A percentile compares a stretch with the other conserved stretches of the same genome.
These are phyloP conservation scores for Candida vartiovaarae DNA, from an alignment of 805 yeast species.

Conservation along the genomic window DNA sequence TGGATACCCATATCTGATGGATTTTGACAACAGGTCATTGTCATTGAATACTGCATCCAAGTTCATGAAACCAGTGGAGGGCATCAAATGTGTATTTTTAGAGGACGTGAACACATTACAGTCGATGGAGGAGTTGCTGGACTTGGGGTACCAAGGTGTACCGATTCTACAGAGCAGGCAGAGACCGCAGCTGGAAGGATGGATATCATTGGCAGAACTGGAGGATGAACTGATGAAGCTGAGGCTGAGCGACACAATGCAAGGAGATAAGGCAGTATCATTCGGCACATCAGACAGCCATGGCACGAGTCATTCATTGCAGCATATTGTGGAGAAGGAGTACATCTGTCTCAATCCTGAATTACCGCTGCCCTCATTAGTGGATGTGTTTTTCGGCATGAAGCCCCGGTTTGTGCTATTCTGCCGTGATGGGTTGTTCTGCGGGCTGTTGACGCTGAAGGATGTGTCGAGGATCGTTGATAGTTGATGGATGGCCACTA, in stretches of 20 bases:
- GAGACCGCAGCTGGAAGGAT: slow-evolving; percentile 34
- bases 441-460: slow-evolving; percentile 21
- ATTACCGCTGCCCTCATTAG: slow-evolving; percentile 20
- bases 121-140: slow-evolving; percentile 18
- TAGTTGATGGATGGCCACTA: too few relatives aligned
- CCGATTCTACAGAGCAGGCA: slow-evolving; percentile 35
- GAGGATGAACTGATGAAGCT: slow-evolving; percentile 19
- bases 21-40: slow-evolving; percentile 29
- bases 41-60: slow-evolving; percentile 30
- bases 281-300: background rate
- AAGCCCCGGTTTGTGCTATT: slow-evolving; percentile 24
- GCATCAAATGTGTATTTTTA: slow-evolving; percentile 23
- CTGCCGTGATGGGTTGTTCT: slow-evolving; percentile 16
- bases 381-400: slow-evolving; percentile 24
- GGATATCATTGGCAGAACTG: slow-evolving; percentile 33
- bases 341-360: slow-evolving; percentile 13
- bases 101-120: slow-evolving; percentile 26
- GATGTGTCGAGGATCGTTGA: slow-evolving; percentile 9
- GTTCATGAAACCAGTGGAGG: slow-evolving; percentile 29
- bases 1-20: slow-evolving; percentile 37
- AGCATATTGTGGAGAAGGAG: slow-evolving; percentile 15
- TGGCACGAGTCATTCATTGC: background rate
- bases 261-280: slow-evolving; percentile 2
- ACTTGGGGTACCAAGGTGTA: slow-evolving; percentile 29
- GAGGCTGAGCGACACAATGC: background rate